phyloP scores from a whole-genome alignment of 441 rosid genomes.

The Croton setiger region DNA sequence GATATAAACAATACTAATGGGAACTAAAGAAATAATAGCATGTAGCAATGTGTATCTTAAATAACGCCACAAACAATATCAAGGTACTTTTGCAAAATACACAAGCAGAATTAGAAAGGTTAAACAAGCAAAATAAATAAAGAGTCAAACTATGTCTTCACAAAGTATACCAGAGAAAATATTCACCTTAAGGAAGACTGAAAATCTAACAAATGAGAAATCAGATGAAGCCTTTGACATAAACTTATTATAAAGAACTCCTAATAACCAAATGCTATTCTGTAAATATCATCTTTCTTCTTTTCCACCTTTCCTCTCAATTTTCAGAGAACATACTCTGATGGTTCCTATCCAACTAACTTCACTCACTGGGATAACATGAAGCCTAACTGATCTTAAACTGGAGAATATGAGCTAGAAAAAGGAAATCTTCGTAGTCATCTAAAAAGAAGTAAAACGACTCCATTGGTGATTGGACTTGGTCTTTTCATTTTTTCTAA shows the following conservation, averaged over 20 bases:
- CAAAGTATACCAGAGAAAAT: not conserved
- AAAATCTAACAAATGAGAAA: not conserved
- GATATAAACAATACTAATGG: conserved; percentile 2
- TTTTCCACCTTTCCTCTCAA: not conserved
- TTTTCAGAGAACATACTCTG: not conserved
- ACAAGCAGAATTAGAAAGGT: not conserved
- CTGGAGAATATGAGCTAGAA: not conserved
- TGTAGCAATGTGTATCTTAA: not conserved
- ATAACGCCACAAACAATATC: not conserved
- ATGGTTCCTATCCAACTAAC: not conserved
- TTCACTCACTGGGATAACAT: conserved; percentile 7
- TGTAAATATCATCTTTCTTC: not conserved
- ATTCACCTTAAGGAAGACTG: not conserved
- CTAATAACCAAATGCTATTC: not conserved
- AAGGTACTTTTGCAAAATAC: not conserved
- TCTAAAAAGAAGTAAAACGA: no score
- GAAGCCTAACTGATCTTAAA: not conserved
- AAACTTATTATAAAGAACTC: not conserved
- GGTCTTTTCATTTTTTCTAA: conserved; percentile 5
- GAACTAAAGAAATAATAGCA: not conserved
- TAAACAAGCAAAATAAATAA: not conserved
- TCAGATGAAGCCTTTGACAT: not conserved
- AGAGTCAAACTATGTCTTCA: not conserved
- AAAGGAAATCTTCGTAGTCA: not conserved
- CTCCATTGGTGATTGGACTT: conserved; percentile 12